Conservation (phyloP, 2,329 filamentous ascomycete species). For the Fusarium equiseti region DNA sequence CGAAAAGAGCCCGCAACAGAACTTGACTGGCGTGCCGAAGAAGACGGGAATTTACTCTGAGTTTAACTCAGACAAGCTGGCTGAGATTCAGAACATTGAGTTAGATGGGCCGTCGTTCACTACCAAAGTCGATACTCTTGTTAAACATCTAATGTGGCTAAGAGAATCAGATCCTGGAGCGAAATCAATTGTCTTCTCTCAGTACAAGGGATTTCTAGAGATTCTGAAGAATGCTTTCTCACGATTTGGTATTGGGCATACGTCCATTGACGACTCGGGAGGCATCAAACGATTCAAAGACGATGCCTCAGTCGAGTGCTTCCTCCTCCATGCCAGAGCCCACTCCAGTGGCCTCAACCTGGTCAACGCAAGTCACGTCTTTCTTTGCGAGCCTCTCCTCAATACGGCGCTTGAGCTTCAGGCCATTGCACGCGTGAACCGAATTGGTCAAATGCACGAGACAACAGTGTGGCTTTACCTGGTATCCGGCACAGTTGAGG, state of each 20-base stretch:
- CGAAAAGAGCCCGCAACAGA: slow-evolving; percentile 29
- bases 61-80: slow-evolving; percentile 77
- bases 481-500: slow-evolving; percentile 89
- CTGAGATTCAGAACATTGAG: slow-evolving; percentile 85
- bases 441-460: slow-evolving; percentile 88
- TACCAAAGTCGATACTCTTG: slow-evolving; percentile 88
- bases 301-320: slow-evolving; percentile 80
- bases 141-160: slow-evolving; percentile 87
- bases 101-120: slow-evolving; percentile 80
- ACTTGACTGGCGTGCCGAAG: slow-evolving; percentile 43
- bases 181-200: slow-evolving; percentile 95
- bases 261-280: slow-evolving; percentile 74
- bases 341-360: slow-evolving; percentile 92
- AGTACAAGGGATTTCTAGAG: slow-evolving; percentile 82
- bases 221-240: slow-evolving; percentile 78
- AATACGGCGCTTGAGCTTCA: slow-evolving; percentile 95
- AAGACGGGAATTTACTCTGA: slow-evolving; percentile 77
- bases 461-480: slow-evolving; percentile 98
- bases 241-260: slow-evolving; percentile 78
- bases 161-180: slow-evolving; percentile 85
- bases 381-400: slow-evolving; percentile 92
- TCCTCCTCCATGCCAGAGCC: slow-evolving; percentile 88
- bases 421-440: slow-evolving; percentile 92
- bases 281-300: slow-evolving; percentile 83
- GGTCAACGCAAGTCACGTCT: slow-evolving; percentile 92